Percentiles rank a stretch among this genome's conserved stretches.
phyloP scores from a whole-genome alignment of 2,329 filamentous ascomycete species.

The Fusarium setosum region DNA sequence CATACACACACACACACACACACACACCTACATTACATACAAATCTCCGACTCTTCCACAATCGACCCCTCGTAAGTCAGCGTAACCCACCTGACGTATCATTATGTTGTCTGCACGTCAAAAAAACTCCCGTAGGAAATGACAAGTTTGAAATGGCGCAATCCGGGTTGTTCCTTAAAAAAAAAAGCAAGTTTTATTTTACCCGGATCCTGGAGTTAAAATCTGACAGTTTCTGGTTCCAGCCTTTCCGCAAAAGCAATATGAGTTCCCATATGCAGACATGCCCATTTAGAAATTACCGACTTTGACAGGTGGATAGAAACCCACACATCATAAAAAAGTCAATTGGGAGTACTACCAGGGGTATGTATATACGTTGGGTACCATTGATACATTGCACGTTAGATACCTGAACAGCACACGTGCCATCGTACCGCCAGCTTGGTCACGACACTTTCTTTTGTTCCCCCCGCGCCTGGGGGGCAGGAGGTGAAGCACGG shows the following conservation, averaged over 20 bases:
- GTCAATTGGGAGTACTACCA: too few species aligned
- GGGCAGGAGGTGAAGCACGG: background rate
- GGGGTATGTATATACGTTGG: too few species aligned
- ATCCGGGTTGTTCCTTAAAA: background rate
- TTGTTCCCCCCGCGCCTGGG: background rate
- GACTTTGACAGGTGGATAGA: background rate
- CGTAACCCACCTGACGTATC: background rate
- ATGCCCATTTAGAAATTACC: background rate
- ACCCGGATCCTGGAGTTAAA: background rate
- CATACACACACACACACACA: background rate
- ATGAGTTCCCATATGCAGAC: too few species aligned
- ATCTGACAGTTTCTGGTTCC: background rate
- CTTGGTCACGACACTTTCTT: background rate
- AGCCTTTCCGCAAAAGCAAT: background rate
- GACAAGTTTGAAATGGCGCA: background rate
- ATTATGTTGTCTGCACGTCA: background rate
- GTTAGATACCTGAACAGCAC: background rate
- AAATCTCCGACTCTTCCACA: conserved; percentile 13
- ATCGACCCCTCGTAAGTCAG: background rate
- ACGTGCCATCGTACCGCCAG: background rate
- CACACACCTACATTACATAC: background rate
- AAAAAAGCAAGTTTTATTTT: background rate
- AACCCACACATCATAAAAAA: background rate
- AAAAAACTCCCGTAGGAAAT: background rate
- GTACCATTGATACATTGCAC: background rate